Evolutionary conservation across 2,329 filamentous ascomycete species (phyloP), one percentile per base, ranked within the genome.

Genomic region (Bretziella fagacearum): DNA sequence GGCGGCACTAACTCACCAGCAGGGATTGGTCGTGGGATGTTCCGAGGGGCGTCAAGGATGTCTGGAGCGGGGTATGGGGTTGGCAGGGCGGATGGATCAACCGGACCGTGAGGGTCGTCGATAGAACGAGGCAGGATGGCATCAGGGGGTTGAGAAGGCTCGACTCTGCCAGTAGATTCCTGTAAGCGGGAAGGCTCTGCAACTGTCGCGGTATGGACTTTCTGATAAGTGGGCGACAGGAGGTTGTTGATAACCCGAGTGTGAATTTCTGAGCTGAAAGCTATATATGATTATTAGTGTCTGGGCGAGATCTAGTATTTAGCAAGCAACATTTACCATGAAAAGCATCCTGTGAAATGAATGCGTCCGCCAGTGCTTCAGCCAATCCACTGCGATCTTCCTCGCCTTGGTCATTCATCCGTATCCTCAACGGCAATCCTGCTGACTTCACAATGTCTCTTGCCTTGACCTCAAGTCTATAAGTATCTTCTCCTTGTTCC

Each of bases 1-100:
- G 91, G 91, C 0, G 89, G 87, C 1, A 81, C 76, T 54, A 93
- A 86, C 54, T 87, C 83, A 7, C 70, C 77, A 0, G 71, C 64
- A 0, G 87, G 86, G 13, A 77, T 58, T 1, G 82, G 41, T 8
- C 20, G 82, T 17, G 44, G 30, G 15, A 39, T 18, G 6, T 47
- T 50, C 13, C 37, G 43, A 6, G 36, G 37, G 6, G 30, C 25
- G n/a, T 44, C 41, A 6, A 49, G 33, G 18, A 47, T n/a, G 13
- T 47, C 45, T 5, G 36, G 36, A 6, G 29, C 26, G 68, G 68
- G 35, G 26, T 43, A 46, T 1, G 79, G 80, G 64, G 69, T 15
- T 39, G 2, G 13, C 35, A n/a, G 8, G 35, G 8, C 6, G 13
- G 13, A n/a, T 10, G 30, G 13, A 33, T 6, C 30, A 6, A 10